Evolutionary conservation across 2,329 filamentous ascomycete species (phyloP).

Genomic region (Mariannaea elegans): DNA sequence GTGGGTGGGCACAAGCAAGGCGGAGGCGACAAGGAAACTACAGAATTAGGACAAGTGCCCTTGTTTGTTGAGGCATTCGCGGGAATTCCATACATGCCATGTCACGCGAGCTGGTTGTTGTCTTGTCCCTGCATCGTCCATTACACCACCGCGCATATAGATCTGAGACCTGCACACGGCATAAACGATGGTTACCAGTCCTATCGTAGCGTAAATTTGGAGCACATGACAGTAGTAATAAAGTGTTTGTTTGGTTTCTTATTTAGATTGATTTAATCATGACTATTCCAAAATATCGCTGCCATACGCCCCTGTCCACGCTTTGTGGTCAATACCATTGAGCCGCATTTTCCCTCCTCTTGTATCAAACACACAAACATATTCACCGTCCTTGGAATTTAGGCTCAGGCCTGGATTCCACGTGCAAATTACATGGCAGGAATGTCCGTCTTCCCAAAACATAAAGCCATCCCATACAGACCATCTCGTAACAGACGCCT

Average conservation of each 20-base stretch:
- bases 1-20: background rate
- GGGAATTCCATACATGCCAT: slow-evolving; percentile 12
- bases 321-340: slow-evolving; percentile 4
- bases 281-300: slow-evolving; percentile 19
- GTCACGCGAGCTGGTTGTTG: slow-evolving; percentile 26
- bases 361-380: background rate
- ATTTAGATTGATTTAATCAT: slow-evolving; percentile 24
- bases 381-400: slow-evolving; percentile 8
- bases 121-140: slow-evolving; percentile 3
- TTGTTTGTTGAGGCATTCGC: background rate
- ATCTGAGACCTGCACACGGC: too few relatives aligned
- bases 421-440: slow-evolving; percentile 1
- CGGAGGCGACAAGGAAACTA: background rate
- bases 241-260: slow-evolving; percentile 6
- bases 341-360: slow-evolving; percentile 13
- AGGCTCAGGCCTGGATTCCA: slow-evolving; percentile 3
- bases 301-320: slow-evolving; percentile 22
- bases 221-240: background rate
- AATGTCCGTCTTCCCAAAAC: slow-evolving; percentile 2
- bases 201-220: slow-evolving; percentile 3
- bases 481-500: background rate
- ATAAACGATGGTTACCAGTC: too few relatives aligned
- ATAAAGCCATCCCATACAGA: background rate
- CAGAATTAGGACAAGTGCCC: background rate
- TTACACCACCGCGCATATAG: background rate